These are phyloP conservation scores for Austroboletus niveus DNA, from an alignment of 1,284 basidiomycete genomes.

Conservation along the genomic window DNA sequence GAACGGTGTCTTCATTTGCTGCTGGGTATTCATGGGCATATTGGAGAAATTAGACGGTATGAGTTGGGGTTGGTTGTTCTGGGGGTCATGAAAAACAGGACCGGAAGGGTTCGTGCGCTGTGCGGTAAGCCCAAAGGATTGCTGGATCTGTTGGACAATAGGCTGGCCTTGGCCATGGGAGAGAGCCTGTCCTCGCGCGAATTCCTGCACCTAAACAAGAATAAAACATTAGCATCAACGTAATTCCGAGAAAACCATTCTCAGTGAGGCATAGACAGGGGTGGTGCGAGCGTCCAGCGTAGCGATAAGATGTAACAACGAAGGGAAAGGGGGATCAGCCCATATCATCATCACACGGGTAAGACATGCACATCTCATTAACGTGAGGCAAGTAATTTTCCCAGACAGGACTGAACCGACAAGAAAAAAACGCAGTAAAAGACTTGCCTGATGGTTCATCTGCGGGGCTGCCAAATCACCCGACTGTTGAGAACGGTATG, in stretches of 20 bases:
- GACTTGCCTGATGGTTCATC: constrained; percentile 48
- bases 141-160: constrained; percentile 37
- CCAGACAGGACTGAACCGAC: constrained; percentile 9
- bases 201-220: constrained; percentile 45
- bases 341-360: constrained; percentile 16
- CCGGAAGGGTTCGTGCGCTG: constrained; percentile 29
- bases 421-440: constrained; percentile 10
- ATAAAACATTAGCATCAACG: constrained; percentile 18
- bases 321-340: constrained; percentile 18
- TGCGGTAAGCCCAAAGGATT: constrained; percentile 39
- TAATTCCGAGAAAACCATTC: constrained; percentile 14
- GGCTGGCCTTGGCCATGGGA: constrained; percentile 37
- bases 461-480: constrained; percentile 40
- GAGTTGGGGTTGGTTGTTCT: constrained; percentile 39
- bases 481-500: constrained; percentile 43
- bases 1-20: constrained; percentile 28
- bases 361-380: constrained; percentile 16
- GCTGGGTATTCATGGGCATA: constrained; percentile 32
- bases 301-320: constrained; percentile 16
- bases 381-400: constrained; percentile 13
- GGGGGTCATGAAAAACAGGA: constrained; percentile 43
- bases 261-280: constrained; percentile 4
- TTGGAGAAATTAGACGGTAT: constrained; percentile 41
- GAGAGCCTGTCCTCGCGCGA: constrained; percentile 43
- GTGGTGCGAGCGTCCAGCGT: not conserved